Conservation (phyloP, 495 filamentous ascomycete species). For the Friedmanniomyces simplex region DNA sequence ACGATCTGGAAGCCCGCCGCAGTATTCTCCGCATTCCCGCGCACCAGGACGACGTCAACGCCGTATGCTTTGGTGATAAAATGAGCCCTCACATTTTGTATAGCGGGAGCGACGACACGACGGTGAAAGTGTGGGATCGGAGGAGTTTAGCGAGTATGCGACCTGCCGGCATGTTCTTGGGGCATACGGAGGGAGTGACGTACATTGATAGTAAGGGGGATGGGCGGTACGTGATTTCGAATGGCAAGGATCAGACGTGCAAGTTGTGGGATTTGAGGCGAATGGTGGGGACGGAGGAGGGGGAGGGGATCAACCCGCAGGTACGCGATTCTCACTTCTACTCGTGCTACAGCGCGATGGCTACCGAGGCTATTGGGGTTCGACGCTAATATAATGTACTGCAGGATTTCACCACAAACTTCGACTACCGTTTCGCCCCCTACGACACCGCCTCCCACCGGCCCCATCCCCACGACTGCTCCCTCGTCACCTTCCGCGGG, state of each 20-base stretch:
- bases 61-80: conserved; percentile 87
- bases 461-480: conserved; percentile 77
- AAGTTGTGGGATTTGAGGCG: conserved; percentile 93
- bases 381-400: background rate
- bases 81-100: conserved; percentile 90
- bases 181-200: conserved; percentile 88
- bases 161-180: conserved; percentile 83
- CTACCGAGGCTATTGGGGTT: too few relatives aligned
- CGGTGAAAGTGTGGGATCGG: conserved; percentile 93
- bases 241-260: conserved; percentile 93
- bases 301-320: conserved; percentile 40
- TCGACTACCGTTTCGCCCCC: conserved; percentile 74
- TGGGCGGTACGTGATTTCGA: conserved; percentile 86
- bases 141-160: conserved; percentile 78
- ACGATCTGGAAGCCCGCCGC: conserved; percentile 72
- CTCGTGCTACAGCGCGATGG: background rate
- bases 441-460: conserved; percentile 61
- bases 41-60: conserved; percentile 86
- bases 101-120: conserved; percentile 90
- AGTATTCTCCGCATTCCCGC: conserved; percentile 65
- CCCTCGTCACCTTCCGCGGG: conserved; percentile 83
- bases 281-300: conserved; percentile 61
- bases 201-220: conserved; percentile 97
- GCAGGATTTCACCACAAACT: conserved; percentile 49
- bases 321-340: background rate